Evolutionary conservation across 192 early-diverging fungal species (phyloP).

Genomic region (Backusella parvicylindrica): DNA sequence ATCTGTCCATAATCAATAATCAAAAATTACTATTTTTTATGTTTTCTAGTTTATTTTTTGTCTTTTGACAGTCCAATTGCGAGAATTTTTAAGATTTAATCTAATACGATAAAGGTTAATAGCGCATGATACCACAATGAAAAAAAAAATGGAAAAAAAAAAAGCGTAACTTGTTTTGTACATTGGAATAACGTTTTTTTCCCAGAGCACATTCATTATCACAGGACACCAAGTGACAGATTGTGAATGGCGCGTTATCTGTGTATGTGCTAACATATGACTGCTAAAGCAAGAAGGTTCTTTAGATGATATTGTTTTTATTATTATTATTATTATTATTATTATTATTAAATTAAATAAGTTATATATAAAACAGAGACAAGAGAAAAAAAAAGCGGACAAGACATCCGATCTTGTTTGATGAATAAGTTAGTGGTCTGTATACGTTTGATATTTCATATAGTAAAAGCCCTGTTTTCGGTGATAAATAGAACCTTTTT

Average conservation of each 20-base stretch:
- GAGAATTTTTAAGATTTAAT: neutral
- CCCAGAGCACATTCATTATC: neutral
- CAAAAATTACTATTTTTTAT: too few relatives aligned
- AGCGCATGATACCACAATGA: neutral
- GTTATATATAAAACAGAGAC: too few relatives aligned
- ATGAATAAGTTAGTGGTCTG: too few relatives aligned
- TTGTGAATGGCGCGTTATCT: neutral
- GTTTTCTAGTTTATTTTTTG: neutral
- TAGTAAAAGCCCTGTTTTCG: too few relatives aligned
- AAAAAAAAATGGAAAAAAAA: neutral
- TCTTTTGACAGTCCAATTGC: neutral
- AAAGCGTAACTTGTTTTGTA: neutral
- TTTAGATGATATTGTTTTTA: too few relatives aligned
- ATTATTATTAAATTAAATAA: too few relatives aligned
- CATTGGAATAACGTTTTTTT: neutral
- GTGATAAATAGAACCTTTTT: too few relatives aligned
- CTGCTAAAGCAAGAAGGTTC: neutral
- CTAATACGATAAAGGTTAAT: neutral
- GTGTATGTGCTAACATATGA: neutral
- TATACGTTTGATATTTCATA: too few relatives aligned
- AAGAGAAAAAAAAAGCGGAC: too few relatives aligned
- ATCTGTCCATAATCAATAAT: neutral
- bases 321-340: too few relatives aligned
- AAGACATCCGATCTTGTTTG: too few relatives aligned
- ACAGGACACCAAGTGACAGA: neutral